These are phyloP conservation scores for Rhizoclosmatium sp. DNA, from an alignment of 192 early-diverging fungal species.

Conservation along the genomic window DNA sequence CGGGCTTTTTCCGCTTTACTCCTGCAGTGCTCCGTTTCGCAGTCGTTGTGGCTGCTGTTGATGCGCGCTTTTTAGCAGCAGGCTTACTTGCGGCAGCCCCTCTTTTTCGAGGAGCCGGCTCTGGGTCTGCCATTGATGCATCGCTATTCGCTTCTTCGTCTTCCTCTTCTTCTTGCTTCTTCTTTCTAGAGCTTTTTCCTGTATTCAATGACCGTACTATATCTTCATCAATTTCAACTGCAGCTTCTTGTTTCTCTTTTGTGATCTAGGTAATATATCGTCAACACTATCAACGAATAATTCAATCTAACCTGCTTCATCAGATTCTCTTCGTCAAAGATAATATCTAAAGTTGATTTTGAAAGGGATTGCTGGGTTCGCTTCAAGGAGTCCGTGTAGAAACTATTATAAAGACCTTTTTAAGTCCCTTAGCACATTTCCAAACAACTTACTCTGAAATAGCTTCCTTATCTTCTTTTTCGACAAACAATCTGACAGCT, in stretches of 20 bases:
- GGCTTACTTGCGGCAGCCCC: neutral
- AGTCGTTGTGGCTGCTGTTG: neutral
- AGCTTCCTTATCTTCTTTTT: slow-evolving; percentile 87
- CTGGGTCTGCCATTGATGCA: neutral
- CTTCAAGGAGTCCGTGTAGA: slow-evolving; percentile 35
- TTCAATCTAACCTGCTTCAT: slow-evolving; percentile 25
- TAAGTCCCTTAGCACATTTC: neutral
- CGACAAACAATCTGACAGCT: slow-evolving; percentile 78
- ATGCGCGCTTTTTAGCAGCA: neutral
- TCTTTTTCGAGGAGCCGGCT: neutral
- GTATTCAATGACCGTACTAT: neutral
- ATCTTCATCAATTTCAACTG: slow-evolving; percentile 4
- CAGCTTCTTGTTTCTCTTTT: slow-evolving; percentile 26
- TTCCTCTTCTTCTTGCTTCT: neutral
- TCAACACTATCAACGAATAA: neutral
- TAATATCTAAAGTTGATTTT: slow-evolving; percentile 12
- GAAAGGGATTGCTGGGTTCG: slow-evolving; percentile 20
- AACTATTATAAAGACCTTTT: neutral
- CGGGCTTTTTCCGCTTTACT: slow-evolving; percentile 1
- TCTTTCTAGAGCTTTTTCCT: neutral
- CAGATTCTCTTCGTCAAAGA: slow-evolving; percentile 19
- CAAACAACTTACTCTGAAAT: slow-evolving; percentile 65
- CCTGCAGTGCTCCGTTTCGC: slow-evolving; percentile 6
- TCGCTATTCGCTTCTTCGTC: neutral
- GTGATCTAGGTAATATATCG: slow-evolving; percentile 3